These are phyloP conservation scores for Scheffersomyces segobiensis DNA, from an alignment of 1,139 yeast genomes.

Conservation along the genomic window DNA sequence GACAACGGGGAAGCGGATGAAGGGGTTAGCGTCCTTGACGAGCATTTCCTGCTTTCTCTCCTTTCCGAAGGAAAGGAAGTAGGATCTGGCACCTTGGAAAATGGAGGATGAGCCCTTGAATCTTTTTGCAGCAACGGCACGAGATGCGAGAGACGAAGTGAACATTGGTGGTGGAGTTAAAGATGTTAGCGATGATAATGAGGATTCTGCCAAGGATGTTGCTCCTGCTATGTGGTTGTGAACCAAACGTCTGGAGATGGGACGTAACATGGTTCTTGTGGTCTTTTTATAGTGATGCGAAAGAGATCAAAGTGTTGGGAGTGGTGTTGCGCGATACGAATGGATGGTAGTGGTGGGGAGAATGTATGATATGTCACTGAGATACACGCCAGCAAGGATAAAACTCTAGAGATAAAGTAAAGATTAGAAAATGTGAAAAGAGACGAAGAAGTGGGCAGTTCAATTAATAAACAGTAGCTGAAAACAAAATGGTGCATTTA, in stretches of 20 bases:
- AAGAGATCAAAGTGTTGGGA: not conserved
- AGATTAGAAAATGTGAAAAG: not conserved
- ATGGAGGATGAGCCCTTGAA: slow-evolving; percentile 3
- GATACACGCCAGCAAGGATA: not conserved
- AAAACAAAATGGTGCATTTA: not conserved
- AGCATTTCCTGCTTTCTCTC: slow-evolving; percentile 15
- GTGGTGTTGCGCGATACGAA: not conserved
- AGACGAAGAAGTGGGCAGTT: not conserved
- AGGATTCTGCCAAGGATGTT: not conserved
- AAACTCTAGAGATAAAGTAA: not conserved
- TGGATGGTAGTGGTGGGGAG: not conserved
- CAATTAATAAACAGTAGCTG: not conserved
- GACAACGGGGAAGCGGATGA: slow-evolving; percentile 43
- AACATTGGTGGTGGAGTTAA: not conserved
- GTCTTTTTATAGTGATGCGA: not conserved
- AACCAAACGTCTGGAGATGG: not conserved
- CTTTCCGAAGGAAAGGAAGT: slow-evolving; percentile 19
- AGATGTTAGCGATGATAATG: not conserved
- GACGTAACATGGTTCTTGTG: not conserved
- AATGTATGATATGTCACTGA: not conserved
- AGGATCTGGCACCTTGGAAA: slow-evolving; percentile 29
- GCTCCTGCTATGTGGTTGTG: not conserved
- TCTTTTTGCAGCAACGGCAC: not conserved
- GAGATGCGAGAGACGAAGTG: not conserved
- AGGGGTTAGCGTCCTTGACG: slow-evolving; percentile 35